A percentile compares a stretch with the other conserved stretches of the same genome.
phyloP scores from a whole-genome alignment of 345 rosid genomes.

The Populus pruinosa region DNA sequence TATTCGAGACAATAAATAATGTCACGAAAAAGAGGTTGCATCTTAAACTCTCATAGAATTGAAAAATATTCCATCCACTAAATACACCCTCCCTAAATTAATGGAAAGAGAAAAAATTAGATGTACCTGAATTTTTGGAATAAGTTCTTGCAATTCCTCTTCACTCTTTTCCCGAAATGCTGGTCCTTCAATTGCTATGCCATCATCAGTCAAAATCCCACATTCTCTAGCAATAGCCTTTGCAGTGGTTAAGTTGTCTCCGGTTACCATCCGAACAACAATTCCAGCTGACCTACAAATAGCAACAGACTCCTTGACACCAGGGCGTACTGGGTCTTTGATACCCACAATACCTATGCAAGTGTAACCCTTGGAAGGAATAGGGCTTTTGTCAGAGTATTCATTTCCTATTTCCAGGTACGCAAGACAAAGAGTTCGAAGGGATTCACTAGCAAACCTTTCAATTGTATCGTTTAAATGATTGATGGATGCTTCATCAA shows the following conservation, averaged over 20 bases:
- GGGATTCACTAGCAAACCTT: conserved; percentile 81
- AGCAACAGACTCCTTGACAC: conserved; percentile 35
- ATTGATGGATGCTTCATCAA: conserved; percentile 46
- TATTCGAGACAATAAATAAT: no score
- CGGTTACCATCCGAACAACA: conserved; percentile 32
- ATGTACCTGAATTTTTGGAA: conserved; percentile 82
- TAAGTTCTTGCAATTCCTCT: conserved; percentile 44
- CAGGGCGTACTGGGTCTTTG: conserved; percentile 38
- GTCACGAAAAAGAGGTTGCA: neutral
- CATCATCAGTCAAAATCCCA: conserved; percentile 32
- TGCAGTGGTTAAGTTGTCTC: conserved; percentile 34
- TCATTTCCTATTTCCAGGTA: conserved; percentile 59
- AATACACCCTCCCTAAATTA: neutral
- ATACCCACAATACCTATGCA: conserved; percentile 35
- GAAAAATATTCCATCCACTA: neutral
- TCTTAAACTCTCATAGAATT: neutral
- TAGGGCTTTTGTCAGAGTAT: conserved; percentile 44
- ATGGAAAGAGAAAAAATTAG: neutral
- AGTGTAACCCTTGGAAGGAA: conserved; percentile 41
- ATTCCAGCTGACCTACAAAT: conserved; percentile 33
- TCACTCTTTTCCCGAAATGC: conserved; percentile 28
- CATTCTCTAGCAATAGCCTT: conserved; percentile 38
- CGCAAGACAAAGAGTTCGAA: conserved; percentile 92
- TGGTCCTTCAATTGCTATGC: conserved; percentile 34
- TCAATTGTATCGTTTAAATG: conserved; percentile 55